These are phyloP conservation scores for Salvia miltiorrhiza DNA, from an alignment of 257 asterid species.

Conservation along the genomic window DNA sequence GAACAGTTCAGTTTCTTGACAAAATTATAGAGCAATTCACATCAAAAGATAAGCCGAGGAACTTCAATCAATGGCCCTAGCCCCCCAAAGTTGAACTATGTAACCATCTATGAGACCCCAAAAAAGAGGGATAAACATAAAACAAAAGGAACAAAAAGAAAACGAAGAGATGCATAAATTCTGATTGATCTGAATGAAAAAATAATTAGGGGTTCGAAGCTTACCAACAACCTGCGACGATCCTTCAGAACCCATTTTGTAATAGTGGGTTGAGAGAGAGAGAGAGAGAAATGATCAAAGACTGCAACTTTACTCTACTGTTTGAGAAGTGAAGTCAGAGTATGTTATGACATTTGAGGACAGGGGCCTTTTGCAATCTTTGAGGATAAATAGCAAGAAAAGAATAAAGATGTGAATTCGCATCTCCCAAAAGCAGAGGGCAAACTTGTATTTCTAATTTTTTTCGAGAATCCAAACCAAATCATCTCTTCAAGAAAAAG, in stretches of 20 bases:
- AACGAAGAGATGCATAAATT: not conserved
- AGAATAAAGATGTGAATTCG: conserved; percentile 15
- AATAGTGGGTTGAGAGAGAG: not conserved
- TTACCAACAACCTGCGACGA: conserved; percentile 69
- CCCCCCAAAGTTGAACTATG: conserved; percentile 5
- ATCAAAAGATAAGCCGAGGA: not conserved
- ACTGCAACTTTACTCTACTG: conserved; percentile 12
- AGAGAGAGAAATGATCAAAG: not conserved
- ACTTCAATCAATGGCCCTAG: conserved; percentile 16
- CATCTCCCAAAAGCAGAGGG: not conserved
- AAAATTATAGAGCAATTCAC: not conserved
- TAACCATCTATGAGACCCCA: not conserved
- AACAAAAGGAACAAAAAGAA: not conserved
- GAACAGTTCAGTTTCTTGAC: not conserved
- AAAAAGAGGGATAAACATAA: not conserved
- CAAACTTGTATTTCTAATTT: not conserved
- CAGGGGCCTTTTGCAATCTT: not conserved
- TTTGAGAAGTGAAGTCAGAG: conserved; percentile 3
- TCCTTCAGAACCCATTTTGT: conserved; percentile 57
- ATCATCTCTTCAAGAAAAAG: not conserved
- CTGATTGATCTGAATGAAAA: not conserved
- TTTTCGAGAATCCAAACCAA: not conserved
- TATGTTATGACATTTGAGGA: not conserved
- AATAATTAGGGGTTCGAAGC: conserved; percentile 13
- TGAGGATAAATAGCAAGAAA: conserved; percentile 17